Percentiles rank a stretch among this genome's conserved stretches.
phyloP scores from a whole-genome alignment of 164 flowering plant species.

The Nymphaea colorata region DNA sequence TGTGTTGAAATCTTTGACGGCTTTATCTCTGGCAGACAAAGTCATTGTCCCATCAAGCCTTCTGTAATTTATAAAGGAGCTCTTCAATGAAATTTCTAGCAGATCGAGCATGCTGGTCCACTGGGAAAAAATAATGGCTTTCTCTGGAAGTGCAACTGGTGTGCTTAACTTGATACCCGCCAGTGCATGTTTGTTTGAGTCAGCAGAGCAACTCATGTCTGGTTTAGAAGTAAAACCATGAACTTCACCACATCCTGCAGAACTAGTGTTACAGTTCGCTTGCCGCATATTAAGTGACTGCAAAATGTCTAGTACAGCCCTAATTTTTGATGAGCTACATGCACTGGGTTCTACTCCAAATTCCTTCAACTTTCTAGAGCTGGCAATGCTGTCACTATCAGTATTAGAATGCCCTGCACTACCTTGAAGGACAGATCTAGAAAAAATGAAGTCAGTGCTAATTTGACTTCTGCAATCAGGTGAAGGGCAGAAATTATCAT shows the following conservation, averaged over 20 bases:
- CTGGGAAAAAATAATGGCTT: slow-evolving; percentile 89
- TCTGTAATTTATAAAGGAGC: slow-evolving; percentile 36
- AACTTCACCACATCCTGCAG: slow-evolving; percentile 13
- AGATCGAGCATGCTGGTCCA: slow-evolving; percentile 94
- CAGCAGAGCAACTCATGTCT: background rate
- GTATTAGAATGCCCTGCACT: slow-evolving; percentile 26
- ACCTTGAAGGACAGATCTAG: slow-evolving; percentile 48
- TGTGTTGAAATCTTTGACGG: slow-evolving; percentile 71
- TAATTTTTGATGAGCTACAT: slow-evolving; percentile 66
- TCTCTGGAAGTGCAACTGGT: slow-evolving; percentile 26
- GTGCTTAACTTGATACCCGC: slow-evolving; percentile 5
- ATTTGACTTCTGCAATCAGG: slow-evolving; percentile 55
- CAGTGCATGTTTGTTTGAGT: background rate
- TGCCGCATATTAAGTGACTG: slow-evolving; percentile 23
- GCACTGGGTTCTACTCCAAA: slow-evolving; percentile 24
- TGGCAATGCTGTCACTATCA: slow-evolving; percentile 10
- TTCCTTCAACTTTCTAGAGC: slow-evolving; percentile 22
- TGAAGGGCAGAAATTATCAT: slow-evolving; percentile 70
- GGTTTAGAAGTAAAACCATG: background rate
- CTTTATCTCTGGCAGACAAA: slow-evolving; percentile 60
- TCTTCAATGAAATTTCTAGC: slow-evolving; percentile 50
- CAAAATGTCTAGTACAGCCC: slow-evolving; percentile 58
- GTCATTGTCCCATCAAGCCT: slow-evolving; percentile 94
- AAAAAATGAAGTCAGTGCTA: slow-evolving; percentile 53
- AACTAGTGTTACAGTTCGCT: slow-evolving; percentile 8